Conservation (phyloP, 202 grass and related monocot genomes). For the Digitaria exilis region DNA sequence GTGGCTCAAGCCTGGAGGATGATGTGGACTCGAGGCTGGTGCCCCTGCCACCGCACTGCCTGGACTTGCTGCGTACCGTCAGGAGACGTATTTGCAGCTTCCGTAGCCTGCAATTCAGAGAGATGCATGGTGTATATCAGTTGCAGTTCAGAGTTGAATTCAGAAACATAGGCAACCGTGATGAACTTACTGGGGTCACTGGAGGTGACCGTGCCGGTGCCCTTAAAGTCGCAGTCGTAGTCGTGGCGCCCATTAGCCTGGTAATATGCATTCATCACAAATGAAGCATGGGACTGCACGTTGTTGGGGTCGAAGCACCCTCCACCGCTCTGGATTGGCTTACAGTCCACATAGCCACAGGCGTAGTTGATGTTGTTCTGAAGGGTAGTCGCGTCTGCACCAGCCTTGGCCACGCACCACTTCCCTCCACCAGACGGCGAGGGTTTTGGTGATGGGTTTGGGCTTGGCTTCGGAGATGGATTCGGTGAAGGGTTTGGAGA, state of each 20-base stretch:
- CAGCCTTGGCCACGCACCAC: constrained; percentile 73
- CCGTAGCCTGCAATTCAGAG: constrained; percentile 57
- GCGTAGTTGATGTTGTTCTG: constrained; percentile 82
- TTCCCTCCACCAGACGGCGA: constrained; percentile 39
- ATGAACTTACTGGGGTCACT: constrained; percentile 67
- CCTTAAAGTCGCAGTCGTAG: constrained; percentile 71
- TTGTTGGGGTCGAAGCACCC: constrained; percentile 70
- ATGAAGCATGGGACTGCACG: constrained; percentile 59
- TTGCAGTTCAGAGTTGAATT: not conserved
- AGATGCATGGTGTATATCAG: not conserved
- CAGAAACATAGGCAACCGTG: not conserved
- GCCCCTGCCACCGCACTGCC: constrained; percentile 44
- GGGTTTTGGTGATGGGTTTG: constrained; percentile 23
- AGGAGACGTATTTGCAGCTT: constrained; percentile 69
- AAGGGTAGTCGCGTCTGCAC: constrained; percentile 31
- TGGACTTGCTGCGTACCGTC: constrained; percentile 56
- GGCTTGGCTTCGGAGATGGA: constrained; percentile 34
- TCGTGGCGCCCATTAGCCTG: constrained; percentile 45
- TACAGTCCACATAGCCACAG: constrained; percentile 66
- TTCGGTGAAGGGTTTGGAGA: constrained; percentile 46
- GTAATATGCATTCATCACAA: constrained; percentile 84
- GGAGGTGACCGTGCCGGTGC: constrained; percentile 58
- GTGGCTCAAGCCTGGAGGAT: constrained; percentile 28
- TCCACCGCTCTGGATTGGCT: constrained; percentile 57
- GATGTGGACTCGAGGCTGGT: constrained; percentile 40